Percentiles rank a stretch among this genome's conserved stretches.
These are phyloP conservation scores for Termitomyces sp. DNA, from an alignment of 768 basidiomycete species.

Conservation along the genomic window DNA sequence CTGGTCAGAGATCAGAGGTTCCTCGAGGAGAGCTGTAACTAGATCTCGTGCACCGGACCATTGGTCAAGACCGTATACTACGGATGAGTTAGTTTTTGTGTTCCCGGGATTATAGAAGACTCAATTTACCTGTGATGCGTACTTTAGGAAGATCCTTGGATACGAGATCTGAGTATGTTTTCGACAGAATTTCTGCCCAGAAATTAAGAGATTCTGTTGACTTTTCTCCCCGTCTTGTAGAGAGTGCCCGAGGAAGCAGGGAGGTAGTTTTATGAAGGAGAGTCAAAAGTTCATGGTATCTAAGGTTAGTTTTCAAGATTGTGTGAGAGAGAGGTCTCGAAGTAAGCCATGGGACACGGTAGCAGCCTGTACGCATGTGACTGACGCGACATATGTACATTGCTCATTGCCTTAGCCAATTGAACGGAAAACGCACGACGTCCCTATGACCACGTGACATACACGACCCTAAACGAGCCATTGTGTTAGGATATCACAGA, in stretches of 20 bases:
- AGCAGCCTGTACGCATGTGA: not conserved
- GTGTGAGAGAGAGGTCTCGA: slow-evolving; percentile 1
- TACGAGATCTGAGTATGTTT: slow-evolving; percentile 28
- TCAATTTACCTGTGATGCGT: slow-evolving; percentile 43
- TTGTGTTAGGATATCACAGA: too few relatives aligned
- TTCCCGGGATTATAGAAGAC: not conserved
- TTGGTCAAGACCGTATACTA: slow-evolving; percentile 56
- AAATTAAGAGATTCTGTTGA: slow-evolving; percentile 27
- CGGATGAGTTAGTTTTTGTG: not conserved
- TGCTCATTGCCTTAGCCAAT: not conserved
- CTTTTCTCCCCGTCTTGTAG: slow-evolving; percentile 7
- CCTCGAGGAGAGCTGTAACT: slow-evolving; percentile 64
- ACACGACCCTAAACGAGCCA: not conserved
- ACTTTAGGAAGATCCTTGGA: slow-evolving; percentile 27
- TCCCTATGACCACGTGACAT: slow-evolving; percentile 1
- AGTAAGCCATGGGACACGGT: not conserved
- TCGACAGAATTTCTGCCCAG: slow-evolving; percentile 41
- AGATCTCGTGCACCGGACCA: slow-evolving; percentile 50
- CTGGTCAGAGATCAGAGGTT: slow-evolving; percentile 58
- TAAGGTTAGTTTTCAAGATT: not conserved
- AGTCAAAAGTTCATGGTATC: slow-evolving; percentile 28
- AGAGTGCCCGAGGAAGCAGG: slow-evolving; percentile 39
- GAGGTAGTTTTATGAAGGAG: slow-evolving; percentile 43
- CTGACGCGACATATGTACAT: slow-evolving; percentile 15
- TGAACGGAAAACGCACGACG: not conserved